Percentiles rank a stretch among this genome's conserved stretches.
Evolutionary conservation across 257 asterid species (phyloP).

Genomic region (Handroanthus guayacan): DNA sequence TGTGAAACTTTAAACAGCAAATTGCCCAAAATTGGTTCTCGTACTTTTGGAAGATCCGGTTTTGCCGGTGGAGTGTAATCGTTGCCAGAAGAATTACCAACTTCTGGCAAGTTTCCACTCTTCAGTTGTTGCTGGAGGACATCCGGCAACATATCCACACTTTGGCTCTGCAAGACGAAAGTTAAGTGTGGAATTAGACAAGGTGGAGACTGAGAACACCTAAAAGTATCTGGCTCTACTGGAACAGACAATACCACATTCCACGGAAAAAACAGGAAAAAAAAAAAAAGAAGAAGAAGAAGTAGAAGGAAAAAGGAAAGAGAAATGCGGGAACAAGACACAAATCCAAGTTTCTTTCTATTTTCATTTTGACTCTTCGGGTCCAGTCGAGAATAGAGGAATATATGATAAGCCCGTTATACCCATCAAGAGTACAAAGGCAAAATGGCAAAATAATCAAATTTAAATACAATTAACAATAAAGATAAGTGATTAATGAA

Average conservation of each 20-base stretch:
- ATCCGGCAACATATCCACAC: slow-evolving; percentile 84
- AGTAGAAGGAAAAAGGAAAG: no score
- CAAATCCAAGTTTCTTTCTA: no score
- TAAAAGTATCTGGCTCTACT: not conserved
- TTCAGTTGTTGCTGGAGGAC: slow-evolving; percentile 69
- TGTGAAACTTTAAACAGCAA: slow-evolving; percentile 50
- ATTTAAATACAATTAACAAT: no score
- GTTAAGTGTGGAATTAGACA: not conserved
- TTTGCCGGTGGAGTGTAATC: slow-evolving; percentile 46
- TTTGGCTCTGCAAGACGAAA: slow-evolving; percentile 59
- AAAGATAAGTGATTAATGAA: no score
- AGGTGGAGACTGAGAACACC: not conserved
- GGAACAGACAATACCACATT: slow-evolving; percentile 8
- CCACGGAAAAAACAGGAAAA: not conserved
- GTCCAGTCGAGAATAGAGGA: no score
- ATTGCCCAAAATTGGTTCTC: slow-evolving; percentile 69
- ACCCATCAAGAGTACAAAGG: no score
- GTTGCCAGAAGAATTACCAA: slow-evolving; percentile 34
- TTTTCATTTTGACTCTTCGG: no score
- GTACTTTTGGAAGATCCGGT: slow-evolving; percentile 43
- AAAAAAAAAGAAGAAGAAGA: no score
- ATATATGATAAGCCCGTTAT: no score
- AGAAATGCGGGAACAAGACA: no score
- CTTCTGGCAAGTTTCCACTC: slow-evolving; percentile 65
- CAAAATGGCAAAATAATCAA: no score